phyloP scores from a whole-genome alignment of 805 yeast species.

The Metschnikowia colocasiae region DNA sequence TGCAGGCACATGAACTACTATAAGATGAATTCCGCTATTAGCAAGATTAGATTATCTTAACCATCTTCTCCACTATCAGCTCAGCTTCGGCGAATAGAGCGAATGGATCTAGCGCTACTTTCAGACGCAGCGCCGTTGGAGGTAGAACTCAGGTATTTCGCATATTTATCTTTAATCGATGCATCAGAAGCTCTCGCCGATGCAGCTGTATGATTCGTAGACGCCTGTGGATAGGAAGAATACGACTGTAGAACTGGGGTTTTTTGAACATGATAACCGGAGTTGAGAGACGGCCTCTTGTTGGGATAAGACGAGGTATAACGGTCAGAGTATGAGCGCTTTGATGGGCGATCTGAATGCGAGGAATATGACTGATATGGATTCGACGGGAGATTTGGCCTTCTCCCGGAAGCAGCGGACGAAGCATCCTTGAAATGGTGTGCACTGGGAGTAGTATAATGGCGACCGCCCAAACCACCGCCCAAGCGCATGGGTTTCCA shows the following conservation, averaged over 20 bases:
- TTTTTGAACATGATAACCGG: background rate
- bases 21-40: background rate
- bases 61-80: background rate
- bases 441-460: slow-evolving; percentile 43
- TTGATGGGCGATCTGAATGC: slow-evolving; percentile 6
- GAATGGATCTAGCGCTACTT: slow-evolving; percentile 10
- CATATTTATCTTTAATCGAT: slow-evolving; percentile 25
- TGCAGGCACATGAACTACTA: background rate
- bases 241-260: background rate
- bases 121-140: slow-evolving; percentile 1
- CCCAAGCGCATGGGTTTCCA: slow-evolving; percentile 79
- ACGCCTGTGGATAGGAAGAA: background rate
- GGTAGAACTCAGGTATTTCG: slow-evolving; percentile 19
- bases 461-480: slow-evolving; percentile 91
- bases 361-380: slow-evolving; percentile 14
- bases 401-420: slow-evolving; percentile 33
- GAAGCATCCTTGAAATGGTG: slow-evolving; percentile 27
- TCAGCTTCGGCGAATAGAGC: slow-evolving; percentile 14
- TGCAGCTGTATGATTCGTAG: background rate
- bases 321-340: slow-evolving; percentile 14
- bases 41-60: background rate
- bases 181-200: slow-evolving; percentile 10
- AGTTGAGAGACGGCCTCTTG: slow-evolving; percentile 11
- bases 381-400: slow-evolving; percentile 15
- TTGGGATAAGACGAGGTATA: slow-evolving; percentile 6